A percentile compares a stretch with the other conserved stretches of the same genome.
Evolutionary conservation across 768 basidiomycete species (phyloP).

Genomic region (Kwoniella europaea): DNA sequence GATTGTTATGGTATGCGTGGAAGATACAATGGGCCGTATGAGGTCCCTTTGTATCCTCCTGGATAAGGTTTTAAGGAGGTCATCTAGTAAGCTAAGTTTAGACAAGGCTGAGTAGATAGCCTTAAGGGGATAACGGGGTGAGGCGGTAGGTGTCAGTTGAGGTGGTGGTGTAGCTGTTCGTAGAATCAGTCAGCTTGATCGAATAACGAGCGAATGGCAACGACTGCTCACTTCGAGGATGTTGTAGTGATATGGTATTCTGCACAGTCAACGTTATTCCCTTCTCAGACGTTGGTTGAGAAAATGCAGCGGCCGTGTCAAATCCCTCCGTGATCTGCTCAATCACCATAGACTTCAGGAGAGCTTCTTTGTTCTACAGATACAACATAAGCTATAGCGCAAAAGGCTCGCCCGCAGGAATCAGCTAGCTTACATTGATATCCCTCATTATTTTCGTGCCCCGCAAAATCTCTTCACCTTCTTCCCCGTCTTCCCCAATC

Average conservation of each 20-base stretch:
- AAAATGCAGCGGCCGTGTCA: slow-evolving; percentile 30
- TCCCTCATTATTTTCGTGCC: slow-evolving; percentile 30
- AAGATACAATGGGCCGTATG: slow-evolving; percentile 35
- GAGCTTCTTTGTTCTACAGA: slow-evolving; percentile 19
- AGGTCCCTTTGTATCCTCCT: slow-evolving; percentile 44
- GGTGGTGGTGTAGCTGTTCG: slow-evolving; percentile 11
- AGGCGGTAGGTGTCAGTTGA: neutral
- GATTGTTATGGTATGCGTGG: neutral
- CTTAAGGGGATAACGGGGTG: slow-evolving; percentile 30
- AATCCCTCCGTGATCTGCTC: slow-evolving; percentile 45
- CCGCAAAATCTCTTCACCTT: slow-evolving; percentile 28
- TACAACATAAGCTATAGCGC: neutral
- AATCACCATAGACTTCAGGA: slow-evolving; percentile 35
- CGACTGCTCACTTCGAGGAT: slow-evolving; percentile 24
- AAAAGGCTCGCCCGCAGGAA: no score
- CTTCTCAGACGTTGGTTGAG: neutral
- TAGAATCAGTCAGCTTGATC: neutral
- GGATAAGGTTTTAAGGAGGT: slow-evolving; percentile 30
- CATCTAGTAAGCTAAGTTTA: slow-evolving; percentile 59
- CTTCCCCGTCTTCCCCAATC: slow-evolving; percentile 14
- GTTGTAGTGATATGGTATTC: slow-evolving; percentile 18
- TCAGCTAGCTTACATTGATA: slow-evolving; percentile 24
- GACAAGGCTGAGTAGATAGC: slow-evolving; percentile 31
- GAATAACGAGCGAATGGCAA: neutral
- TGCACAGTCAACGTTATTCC: slow-evolving; percentile 21